Conservation (phyloP, 192 early-diverging fungal species). For the Spizellomyces sp. region DNA sequence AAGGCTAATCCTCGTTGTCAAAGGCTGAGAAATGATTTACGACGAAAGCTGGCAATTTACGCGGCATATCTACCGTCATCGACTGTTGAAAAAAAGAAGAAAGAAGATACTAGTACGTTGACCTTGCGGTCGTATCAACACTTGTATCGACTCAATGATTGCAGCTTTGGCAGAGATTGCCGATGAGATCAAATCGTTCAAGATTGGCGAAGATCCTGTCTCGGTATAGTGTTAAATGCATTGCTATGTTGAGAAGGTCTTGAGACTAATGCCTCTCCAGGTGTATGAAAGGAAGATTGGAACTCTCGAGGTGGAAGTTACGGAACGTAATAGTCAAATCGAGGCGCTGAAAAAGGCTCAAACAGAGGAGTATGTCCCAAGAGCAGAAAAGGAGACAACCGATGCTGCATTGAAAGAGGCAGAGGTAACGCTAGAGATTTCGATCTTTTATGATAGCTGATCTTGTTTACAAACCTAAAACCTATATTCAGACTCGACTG, state of each 20-base stretch:
- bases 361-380: slow-evolving; percentile 44
- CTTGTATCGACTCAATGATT: not conserved
- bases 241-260: not conserved
- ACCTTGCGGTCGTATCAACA: not conserved
- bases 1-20: not conserved
- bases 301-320: slow-evolving; percentile 26
- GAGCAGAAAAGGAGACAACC: slow-evolving; percentile 28
- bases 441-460: too few species aligned
- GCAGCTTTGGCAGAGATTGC: slow-evolving; percentile 31
- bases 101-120: slow-evolving; percentile 38
- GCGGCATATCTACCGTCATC: slow-evolving; percentile 51
- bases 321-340: not conserved
- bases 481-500: slow-evolving; percentile 19
- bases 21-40: slow-evolving; percentile 39
- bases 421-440: slow-evolving; percentile 22
- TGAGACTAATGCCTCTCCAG: not conserved
- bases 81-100: slow-evolving; percentile 37
- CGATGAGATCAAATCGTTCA: slow-evolving; percentile 24
- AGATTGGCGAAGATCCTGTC: slow-evolving; percentile 45
- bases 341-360: slow-evolving; percentile 23
- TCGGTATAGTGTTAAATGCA: slow-evolving; percentile 3
- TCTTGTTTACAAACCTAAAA: not conserved
- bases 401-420: slow-evolving; percentile 29
- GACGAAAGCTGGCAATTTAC: slow-evolving; percentile 49
- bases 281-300: slow-evolving; percentile 40